These are phyloP conservation scores for Alternaria solani DNA, from an alignment of 2,329 filamentous ascomycete genomes.

Conservation along the genomic window DNA sequence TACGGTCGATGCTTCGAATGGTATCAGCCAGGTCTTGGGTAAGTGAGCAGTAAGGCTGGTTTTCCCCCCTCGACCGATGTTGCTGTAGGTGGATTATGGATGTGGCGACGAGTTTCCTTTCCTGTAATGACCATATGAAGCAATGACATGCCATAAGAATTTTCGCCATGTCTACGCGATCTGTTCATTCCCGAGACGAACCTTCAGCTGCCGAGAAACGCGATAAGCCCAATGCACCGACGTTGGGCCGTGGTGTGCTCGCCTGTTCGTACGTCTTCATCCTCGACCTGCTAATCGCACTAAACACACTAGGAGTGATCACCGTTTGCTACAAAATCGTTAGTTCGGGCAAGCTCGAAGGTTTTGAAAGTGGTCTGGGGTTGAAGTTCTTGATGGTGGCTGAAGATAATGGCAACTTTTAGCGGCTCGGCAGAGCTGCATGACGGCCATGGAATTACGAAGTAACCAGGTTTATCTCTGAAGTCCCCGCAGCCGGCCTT, in stretches of 20 bases:
- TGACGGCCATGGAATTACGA: background rate
- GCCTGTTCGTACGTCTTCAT: background rate
- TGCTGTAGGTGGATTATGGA: background rate
- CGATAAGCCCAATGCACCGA: background rate
- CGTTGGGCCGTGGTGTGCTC: background rate
- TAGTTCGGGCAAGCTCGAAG: background rate
- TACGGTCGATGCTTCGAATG: background rate
- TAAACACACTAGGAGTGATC: background rate
- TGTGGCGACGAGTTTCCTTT: background rate
- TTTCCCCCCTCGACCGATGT: background rate
- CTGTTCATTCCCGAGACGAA: background rate
- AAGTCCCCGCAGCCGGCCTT: background rate
- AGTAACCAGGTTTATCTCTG: background rate
- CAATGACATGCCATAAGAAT: background rate
- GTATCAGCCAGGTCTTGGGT: background rate
- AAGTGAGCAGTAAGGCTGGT: background rate
- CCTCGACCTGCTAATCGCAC: background rate
- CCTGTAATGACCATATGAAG: background rate
- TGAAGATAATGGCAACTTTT: background rate
- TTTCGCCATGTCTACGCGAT: background rate
- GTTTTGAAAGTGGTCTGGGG: background rate
- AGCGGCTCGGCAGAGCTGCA: background rate
- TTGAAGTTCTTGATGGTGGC: background rate
- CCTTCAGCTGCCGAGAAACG: background rate
- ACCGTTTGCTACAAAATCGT: background rate